These are phyloP conservation scores for Trametes punicea DNA, from an alignment of 768 basidiomycete species.

Conservation along the genomic window DNA sequence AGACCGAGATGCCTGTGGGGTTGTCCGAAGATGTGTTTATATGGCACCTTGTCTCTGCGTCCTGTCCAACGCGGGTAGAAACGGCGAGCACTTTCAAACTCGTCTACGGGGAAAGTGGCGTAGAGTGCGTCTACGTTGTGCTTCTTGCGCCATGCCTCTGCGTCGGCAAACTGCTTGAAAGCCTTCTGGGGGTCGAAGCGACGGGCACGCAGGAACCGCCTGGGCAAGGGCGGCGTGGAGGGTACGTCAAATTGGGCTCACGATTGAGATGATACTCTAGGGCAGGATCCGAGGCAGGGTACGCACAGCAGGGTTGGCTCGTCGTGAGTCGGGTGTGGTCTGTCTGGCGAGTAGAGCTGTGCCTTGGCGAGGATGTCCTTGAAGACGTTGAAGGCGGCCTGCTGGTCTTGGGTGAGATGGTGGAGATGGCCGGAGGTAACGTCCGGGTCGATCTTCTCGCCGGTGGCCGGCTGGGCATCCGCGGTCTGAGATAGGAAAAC, in stretches of 20 bases:
- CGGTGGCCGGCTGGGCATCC: slow-evolving; percentile 5
- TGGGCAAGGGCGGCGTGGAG: slow-evolving; percentile 28
- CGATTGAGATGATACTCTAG: not conserved
- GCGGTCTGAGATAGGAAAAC: not conserved
- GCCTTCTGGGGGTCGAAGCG: slow-evolving; percentile 61
- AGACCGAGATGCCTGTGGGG: not conserved
- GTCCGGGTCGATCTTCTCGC: slow-evolving; percentile 20
- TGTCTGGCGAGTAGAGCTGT: slow-evolving; percentile 47
- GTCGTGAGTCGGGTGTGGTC: slow-evolving; percentile 39
- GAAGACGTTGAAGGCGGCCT: slow-evolving; percentile 49
- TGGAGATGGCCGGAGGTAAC: slow-evolving; percentile 49
- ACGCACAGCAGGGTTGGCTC: slow-evolving; percentile 50
- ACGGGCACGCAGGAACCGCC: slow-evolving; percentile 82
- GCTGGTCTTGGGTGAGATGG: slow-evolving; percentile 49
- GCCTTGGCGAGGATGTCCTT: slow-evolving; percentile 47
- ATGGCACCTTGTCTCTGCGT: slow-evolving; percentile 61
- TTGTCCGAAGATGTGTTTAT: not conserved
- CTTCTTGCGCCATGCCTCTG: slow-evolving; percentile 66
- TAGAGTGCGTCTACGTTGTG: slow-evolving; percentile 64
- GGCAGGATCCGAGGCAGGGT: slow-evolving; percentile 23
- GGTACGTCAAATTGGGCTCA: not conserved
- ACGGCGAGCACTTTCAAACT: slow-evolving; percentile 54
- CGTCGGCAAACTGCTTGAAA: slow-evolving; percentile 63
- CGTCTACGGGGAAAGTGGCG: slow-evolving; percentile 51
- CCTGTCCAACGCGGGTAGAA: slow-evolving; percentile 86